phyloP scores from a whole-genome alignment of 495 filamentous ascomycete genomes.

The Emericellopsis terricola region DNA sequence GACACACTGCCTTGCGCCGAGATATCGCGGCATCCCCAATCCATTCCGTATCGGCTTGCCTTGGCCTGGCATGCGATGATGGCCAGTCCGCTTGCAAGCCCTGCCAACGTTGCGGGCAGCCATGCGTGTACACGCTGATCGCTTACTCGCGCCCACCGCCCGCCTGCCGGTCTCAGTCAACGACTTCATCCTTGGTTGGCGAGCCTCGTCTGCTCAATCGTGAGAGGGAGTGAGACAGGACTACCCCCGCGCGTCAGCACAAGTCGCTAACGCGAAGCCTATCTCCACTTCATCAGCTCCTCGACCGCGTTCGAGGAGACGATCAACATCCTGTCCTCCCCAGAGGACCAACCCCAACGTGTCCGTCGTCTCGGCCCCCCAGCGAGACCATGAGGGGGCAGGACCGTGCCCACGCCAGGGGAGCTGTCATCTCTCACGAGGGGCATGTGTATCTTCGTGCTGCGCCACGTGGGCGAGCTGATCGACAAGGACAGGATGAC shows the following conservation, averaged over 20 bases:
- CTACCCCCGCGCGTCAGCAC: not conserved
- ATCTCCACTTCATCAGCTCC: conserved; percentile 32
- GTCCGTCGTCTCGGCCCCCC: not conserved
- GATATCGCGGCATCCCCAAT: too few relatives aligned
- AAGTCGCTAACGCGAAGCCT: conserved; percentile 5
- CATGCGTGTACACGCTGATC: too few relatives aligned
- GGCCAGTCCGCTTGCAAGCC: too few relatives aligned
- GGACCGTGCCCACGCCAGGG: not conserved
- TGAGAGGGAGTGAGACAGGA: not conserved
- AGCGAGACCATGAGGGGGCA: not conserved
- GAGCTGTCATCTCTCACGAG: conserved; percentile 7
- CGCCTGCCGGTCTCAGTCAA: not conserved
- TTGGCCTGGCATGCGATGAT: too few relatives aligned
- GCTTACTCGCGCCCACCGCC: not conserved
- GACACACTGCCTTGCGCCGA: too few relatives aligned
- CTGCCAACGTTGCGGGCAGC: too few relatives aligned
- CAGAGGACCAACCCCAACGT: not conserved
- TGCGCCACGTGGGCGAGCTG: conserved; percentile 22
- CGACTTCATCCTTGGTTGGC: too few relatives aligned
- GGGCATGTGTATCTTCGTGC: conserved; percentile 23
- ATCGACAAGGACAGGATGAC: conserved; percentile 6
- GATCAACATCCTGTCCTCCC: conserved; percentile 10
- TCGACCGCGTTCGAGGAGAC: conserved; percentile 27
- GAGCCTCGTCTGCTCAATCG: too few relatives aligned
- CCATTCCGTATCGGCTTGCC: too few relatives aligned